Evolutionary conservation across 768 basidiomycete species (phyloP), one percentile per base, ranked within the genome.

Genomic region (Tylopilus balloui): DNA sequence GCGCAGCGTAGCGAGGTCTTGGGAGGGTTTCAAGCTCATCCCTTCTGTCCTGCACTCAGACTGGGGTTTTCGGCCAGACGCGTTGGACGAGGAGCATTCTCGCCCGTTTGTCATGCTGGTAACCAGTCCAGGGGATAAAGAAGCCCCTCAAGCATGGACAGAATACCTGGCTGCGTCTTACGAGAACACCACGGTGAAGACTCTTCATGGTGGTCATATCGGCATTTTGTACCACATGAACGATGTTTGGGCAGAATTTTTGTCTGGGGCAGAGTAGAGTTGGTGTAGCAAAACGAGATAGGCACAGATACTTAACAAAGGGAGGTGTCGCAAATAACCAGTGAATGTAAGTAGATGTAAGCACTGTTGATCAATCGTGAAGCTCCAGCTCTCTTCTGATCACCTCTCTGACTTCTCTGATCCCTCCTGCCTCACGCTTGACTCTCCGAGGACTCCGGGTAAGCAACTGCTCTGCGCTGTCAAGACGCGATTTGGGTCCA

Each of bases 391-490:
- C 89, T 54, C 76, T 73, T 58, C 87, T 77, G 61, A 92, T 87
- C 59, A 88, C 83, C 67, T 92, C 89, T 49, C 88, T 72, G 27
- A 91, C 88, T 63, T 87, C 79, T 32, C 89, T 76, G 56, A 92
- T 71, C 0, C 88, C 87, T 27, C 88, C 85, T 6, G 71, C 76
- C 59, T 89, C 86, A 23, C 73, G 75, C 61, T 81, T 85, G 29
- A 92, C 82, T 51, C 79, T 71, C 48, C 78, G 79, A 7, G 89
- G 89, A 65, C 88, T 91, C 40, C 88, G 74, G 23, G 74, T 80
- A 14, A 81, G 65, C 17, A 89, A 58, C 63, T 82, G 81, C 50
- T 77, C 69, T 19, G 76, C 80, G 54, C 81, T 86, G 47, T 83
- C 78, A 46, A 79, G 64, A 57, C 76, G 80, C n/a, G 68, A 64